Percentiles rank a stretch among this genome's conserved stretches.
These are phyloP conservation scores for Hemileccinum impolitum DNA, from an alignment of 768 basidiomycete species.

Conservation along the genomic window DNA sequence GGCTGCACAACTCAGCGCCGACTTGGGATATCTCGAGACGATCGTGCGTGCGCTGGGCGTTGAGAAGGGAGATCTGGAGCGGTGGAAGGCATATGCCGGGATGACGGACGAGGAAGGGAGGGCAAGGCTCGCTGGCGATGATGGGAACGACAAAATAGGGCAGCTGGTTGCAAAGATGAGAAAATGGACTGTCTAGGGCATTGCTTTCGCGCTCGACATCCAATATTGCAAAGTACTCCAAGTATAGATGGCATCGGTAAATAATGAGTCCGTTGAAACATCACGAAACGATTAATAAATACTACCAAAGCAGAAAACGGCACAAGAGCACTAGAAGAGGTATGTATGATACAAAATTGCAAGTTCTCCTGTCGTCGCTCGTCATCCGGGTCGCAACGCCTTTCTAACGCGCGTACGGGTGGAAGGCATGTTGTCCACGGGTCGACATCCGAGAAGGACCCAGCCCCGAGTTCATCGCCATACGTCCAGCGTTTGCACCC, in stretches of 20 bases:
- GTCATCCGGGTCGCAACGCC: background rate
- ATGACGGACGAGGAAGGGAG: slow-evolving; percentile 50
- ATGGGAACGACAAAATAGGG: slow-evolving; percentile 17
- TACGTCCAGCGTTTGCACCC: slow-evolving; percentile 35
- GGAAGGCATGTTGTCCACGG: slow-evolving; percentile 59
- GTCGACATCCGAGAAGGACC: slow-evolving; percentile 48
- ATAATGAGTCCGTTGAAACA: slow-evolving; percentile 2
- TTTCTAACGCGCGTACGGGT: slow-evolving; percentile 58
- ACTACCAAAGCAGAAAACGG: slow-evolving; percentile 11
- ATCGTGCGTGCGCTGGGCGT: slow-evolving; percentile 90
- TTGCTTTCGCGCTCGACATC: background rate
- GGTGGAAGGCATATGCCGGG: slow-evolving; percentile 72
- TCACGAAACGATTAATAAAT: slow-evolving; percentile 13
- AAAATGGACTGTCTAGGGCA: slow-evolving; percentile 21
- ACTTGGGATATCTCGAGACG: slow-evolving; percentile 87
- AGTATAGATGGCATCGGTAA: slow-evolving; percentile 1
- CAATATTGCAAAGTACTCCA: background rate
- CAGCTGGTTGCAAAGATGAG: slow-evolving; percentile 31
- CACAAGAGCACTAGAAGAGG: slow-evolving; percentile 17
- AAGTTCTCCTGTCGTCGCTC: background rate
- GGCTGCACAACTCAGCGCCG: slow-evolving; percentile 79
- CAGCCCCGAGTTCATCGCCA: slow-evolving; percentile 39
- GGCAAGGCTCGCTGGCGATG: slow-evolving; percentile 15
- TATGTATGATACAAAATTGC: slow-evolving; percentile 31
- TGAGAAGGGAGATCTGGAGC: slow-evolving; percentile 73